Base-by-base conservation (phyloP, 2,329 filamentous ascomycete species). In the Lachnellula hyalina region DNA sequence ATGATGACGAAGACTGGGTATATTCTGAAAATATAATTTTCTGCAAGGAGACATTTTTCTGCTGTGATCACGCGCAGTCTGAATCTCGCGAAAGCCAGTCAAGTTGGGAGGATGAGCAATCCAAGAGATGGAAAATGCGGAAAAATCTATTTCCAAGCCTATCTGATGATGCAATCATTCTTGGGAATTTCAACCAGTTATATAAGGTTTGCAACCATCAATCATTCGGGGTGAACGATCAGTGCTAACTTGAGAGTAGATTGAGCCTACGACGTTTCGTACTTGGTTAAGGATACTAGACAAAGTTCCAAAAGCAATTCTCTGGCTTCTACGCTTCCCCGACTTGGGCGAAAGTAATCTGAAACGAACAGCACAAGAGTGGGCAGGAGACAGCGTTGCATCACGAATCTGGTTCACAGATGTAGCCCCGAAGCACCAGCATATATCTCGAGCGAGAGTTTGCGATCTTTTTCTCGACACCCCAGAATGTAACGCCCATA, bases 1-100 rank as follows among this genome's bases (percentile, higher is more conserved):
- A 61, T 40, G 82, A 87, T 2, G 76, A 79, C 0, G 87, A 90
- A 34, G 81, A 88, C 56, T 99, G 94, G 94, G 84, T 99, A 36
- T 99, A 99, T 68, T 90, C 89, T 2, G 94, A 99, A 71, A 99
- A 96, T 68, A 89, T 99, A 59, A 89, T 99, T 51, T 99, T 92
- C 71, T 95, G 90, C 52, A 84, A 87, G 7, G 89, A 96, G 65
- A 96, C 92, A 0, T 99, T 99, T 74, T 99, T 99, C 76, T 99
- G 94, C 70, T 97, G 94, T 67, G 94, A 99, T 63, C 94, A 99
- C 70, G 67, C 66, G 84, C 89, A 97, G 71, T 96, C 92, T 53
- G 90, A 90, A 17, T 89, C 93, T 77, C 81, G 0, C 74, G 88
- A 90, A 59, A 79, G 76, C 44, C 76, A 77, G 17, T 72, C 92